Base-by-base conservation (phyloP, 495 filamentous ascomycete genomes). In the Trichoderma gamsii region DNA sequence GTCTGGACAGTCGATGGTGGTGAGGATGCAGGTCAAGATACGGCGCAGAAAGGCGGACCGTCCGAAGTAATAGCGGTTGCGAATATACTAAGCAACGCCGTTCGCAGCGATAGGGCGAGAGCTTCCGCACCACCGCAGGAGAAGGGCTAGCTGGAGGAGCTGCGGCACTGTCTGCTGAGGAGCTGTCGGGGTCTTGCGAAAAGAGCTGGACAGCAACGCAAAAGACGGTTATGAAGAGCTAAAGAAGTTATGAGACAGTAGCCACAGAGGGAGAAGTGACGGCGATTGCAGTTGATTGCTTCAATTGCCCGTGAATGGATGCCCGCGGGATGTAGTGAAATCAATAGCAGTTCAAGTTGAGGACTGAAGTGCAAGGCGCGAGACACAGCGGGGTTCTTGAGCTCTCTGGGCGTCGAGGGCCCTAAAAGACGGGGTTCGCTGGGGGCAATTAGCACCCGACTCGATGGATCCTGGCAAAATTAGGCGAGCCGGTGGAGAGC, bases 331-430 rank as follows among this genome's bases (percentile, higher is more conserved):
- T 18, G 16, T n/a, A n/a, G 3, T n/a, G 9, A 13, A 61, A 61
- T 52, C 6, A 7, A 18, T 52, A n/a, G 49, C 15, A n/a, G 6
- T 6, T 15, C 21, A 9, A 61, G 52, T 11, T 12, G 1, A 61
- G 23, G 23, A 27, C 21, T 23, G 27, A 23, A 29, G 6, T 18
- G 56, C 3, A 32, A 27, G 4, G 56, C 13, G 56, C 23, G 56
- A 61, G 56, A n/a, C 56, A 15, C 56, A 61, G 56, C 56, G 56
- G 56, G 56, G 56, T 61, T 61, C 25, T 56, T 25, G 56, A 16
- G 23, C 11, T 25, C 25, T 25, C 27, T 13, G 23, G 25, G 25
- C 25, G 23, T 16, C 12, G 25, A 61, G n/a, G 49, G 49, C 49
- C 49, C 56, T 61, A 25, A 18, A 32, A 18, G 13, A 25, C 44